A percentile compares a stretch with the other conserved stretches of the same genome.
These are phyloP conservation scores for Crithidia thermophila DNA, from an alignment of 208 protist species.

Conservation along the genomic window DNA sequence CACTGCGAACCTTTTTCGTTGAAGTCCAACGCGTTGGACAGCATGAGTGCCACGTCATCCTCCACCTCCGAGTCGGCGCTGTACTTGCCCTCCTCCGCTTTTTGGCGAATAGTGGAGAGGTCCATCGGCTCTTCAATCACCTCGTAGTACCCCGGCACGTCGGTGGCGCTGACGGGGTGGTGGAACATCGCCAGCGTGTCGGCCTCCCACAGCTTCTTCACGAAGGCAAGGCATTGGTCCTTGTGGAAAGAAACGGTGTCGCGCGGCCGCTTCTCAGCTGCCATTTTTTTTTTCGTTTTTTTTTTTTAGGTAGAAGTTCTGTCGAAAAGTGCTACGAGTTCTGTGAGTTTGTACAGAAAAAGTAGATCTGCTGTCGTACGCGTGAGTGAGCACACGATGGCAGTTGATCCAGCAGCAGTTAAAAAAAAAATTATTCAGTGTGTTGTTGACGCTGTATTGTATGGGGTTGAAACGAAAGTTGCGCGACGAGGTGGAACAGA, in stretches of 20 bases:
- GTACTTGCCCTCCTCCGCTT: slow-evolving; percentile 71
- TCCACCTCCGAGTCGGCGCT: slow-evolving; percentile 66
- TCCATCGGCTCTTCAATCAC: slow-evolving; percentile 76
- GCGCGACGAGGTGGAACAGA: no score
- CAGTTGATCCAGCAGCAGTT: no score
- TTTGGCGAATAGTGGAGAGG: slow-evolving; percentile 73
- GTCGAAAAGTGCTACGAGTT: no score
- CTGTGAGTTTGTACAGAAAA: not conserved
- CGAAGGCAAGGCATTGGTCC: slow-evolving; percentile 61
- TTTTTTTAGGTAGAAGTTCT: no score
- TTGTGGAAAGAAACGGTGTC: slow-evolving; percentile 44
- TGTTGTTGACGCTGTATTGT: no score
- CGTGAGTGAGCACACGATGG: no score
- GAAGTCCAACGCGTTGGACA: slow-evolving; percentile 88
- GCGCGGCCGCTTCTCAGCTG: slow-evolving; percentile 38
- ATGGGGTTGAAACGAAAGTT: no score
- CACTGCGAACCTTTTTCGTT: slow-evolving; percentile 73
- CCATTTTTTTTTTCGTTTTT: slow-evolving; percentile 9
- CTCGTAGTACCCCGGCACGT: slow-evolving; percentile 79
- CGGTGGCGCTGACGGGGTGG: slow-evolving; percentile 76
- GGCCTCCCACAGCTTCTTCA: slow-evolving; percentile 70
- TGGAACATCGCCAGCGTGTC: slow-evolving; percentile 90
- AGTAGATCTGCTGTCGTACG: no score
- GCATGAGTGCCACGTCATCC: slow-evolving; percentile 84
- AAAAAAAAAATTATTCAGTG: no score